phyloP scores from a whole-genome alignment of 2,329 filamentous ascomycete genomes.

The Periconia sp. region DNA sequence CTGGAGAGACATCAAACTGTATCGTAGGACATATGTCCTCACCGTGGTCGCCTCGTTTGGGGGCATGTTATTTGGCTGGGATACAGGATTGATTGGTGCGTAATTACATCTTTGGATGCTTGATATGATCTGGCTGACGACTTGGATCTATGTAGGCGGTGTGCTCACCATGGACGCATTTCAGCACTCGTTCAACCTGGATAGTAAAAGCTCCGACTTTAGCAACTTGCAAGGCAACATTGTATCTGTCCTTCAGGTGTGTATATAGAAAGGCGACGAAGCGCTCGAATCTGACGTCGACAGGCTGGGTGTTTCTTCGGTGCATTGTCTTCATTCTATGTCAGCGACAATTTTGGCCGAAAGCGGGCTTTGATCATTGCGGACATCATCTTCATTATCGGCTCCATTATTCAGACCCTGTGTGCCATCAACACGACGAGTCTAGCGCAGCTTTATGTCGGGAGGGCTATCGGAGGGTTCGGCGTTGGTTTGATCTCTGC shows the following conservation, averaged over 20 bases:
- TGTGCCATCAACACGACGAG: constrained; percentile 42
- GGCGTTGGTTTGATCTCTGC: constrained; percentile 52
- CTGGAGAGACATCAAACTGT: constrained; percentile 48
- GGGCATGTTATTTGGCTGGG: constrained; percentile 49
- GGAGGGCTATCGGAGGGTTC: constrained; percentile 52
- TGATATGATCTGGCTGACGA: constrained; percentile 5
- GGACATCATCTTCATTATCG: constrained; percentile 51
- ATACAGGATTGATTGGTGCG: constrained; percentile 42
- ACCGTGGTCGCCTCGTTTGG: constrained; percentile 52
- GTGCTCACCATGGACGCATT: constrained; percentile 53
- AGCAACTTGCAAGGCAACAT: constrained; percentile 52
- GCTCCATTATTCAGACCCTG: constrained; percentile 49
- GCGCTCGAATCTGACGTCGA: background rate
- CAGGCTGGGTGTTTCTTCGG: constrained; percentile 53
- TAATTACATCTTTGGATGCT: background rate
- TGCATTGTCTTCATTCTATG: constrained; percentile 50
- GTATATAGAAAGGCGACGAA: background rate
- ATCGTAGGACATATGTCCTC: constrained; percentile 49
- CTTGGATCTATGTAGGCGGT: constrained; percentile 34
- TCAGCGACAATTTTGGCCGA: constrained; percentile 50
- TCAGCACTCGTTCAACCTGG: constrained; percentile 49
- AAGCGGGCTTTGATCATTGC: constrained; percentile 50
- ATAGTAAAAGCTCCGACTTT: constrained; percentile 39
- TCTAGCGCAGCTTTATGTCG: constrained; percentile 50
- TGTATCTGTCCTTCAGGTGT: constrained; percentile 49